phyloP scores from a whole-genome alignment of 2,329 filamentous ascomycete genomes.

The Botryosphaeria dothidea region DNA sequence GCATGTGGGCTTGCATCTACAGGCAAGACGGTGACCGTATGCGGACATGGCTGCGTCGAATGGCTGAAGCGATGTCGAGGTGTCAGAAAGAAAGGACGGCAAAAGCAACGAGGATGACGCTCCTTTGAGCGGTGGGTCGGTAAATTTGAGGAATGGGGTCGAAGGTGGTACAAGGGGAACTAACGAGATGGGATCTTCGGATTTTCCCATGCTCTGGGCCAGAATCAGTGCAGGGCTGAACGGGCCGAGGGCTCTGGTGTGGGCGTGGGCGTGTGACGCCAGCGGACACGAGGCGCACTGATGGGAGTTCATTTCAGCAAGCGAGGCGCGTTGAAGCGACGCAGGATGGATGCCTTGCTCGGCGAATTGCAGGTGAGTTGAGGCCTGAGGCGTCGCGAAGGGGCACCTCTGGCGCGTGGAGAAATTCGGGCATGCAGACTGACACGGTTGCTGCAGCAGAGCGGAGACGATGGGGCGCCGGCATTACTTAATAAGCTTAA shows the following conservation, averaged over 20 bases:
- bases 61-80: not conserved
- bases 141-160: not conserved
- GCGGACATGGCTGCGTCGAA: not conserved
- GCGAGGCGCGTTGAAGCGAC: not conserved
- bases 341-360: not conserved
- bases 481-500: slow-evolving; percentile 14
- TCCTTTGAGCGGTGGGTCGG: not conserved
- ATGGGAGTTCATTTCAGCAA: not conserved
- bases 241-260: not conserved
- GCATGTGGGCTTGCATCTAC: not conserved
- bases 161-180: not conserved
- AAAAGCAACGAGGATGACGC: not conserved
- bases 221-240: not conserved
- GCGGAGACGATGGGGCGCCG: not conserved
- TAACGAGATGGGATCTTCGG: not conserved
- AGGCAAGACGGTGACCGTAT: not conserved
- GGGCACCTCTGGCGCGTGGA: too few relatives aligned
- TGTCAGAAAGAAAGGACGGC: not conserved
- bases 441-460: slow-evolving; percentile 1
- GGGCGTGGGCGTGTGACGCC: not conserved
- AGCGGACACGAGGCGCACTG: slow-evolving; percentile 2
- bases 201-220: slow-evolving; percentile 2
- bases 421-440: not conserved
- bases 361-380: not conserved
- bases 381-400: not conserved